Conservation (phyloP, 2,329 filamentous ascomycete genomes). For the Mariannaea elegans region DNA sequence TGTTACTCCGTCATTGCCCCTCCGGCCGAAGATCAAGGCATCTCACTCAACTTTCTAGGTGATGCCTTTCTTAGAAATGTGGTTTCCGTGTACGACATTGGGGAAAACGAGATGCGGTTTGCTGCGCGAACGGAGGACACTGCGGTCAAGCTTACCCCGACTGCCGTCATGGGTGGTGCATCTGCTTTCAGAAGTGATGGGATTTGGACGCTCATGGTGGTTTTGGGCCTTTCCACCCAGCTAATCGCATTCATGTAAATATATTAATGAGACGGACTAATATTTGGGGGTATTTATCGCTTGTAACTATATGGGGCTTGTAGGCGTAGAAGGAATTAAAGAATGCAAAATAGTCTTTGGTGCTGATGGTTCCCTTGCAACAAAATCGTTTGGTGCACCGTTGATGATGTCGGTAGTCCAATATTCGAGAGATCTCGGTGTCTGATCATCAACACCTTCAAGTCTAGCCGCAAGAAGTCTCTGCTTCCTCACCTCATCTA, state of each 20-base stretch:
- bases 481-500: constrained; percentile 8
- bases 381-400: not conserved
- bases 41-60: constrained; percentile 49
- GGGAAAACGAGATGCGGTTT: constrained; percentile 56
- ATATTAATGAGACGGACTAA: not conserved
- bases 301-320: not conserved
- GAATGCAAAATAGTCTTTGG: not conserved
- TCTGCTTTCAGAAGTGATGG: not conserved
- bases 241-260: not conserved
- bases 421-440: constrained; percentile 9
- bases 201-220: not conserved
- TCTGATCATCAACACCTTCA: not conserved
- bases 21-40: not conserved
- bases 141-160: not conserved
- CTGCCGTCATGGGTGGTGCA: not conserved
- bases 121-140: constrained; percentile 32
- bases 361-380: not conserved
- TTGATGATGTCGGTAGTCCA: constrained; percentile 15
- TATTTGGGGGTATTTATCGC: not conserved
- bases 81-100: constrained; percentile 59
- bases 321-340: not conserved
- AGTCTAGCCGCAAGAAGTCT: not conserved
- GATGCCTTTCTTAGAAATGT: constrained; percentile 60
- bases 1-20: constrained; percentile 19
- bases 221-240: not conserved